Conservation (phyloP, 2,329 filamentous ascomycete genomes). For the Aspergillus sp. region DNA sequence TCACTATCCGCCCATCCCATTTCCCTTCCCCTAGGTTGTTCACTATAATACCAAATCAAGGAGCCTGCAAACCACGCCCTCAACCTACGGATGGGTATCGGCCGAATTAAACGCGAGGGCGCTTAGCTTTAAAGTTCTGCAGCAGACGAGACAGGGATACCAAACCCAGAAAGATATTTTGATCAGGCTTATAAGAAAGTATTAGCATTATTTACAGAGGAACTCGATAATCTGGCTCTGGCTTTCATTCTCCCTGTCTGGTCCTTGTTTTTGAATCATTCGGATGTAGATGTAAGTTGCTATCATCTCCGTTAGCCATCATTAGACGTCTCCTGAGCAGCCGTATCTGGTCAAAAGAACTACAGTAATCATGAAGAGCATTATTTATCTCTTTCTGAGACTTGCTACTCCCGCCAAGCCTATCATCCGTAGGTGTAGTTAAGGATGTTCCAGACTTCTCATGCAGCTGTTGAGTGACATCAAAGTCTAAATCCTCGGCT, state of each 20-base stretch:
- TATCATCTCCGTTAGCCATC: neutral
- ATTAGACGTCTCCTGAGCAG: neutral
- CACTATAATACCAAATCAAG: neutral
- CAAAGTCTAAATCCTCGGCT: neutral
- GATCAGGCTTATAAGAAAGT: neutral
- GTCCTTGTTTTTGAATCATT: neutral
- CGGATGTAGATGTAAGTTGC: neutral
- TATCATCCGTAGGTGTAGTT: neutral
- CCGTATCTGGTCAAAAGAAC: neutral
- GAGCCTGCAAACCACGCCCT: neutral
- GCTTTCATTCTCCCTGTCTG: neutral
- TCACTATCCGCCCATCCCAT: neutral
- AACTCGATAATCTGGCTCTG: neutral
- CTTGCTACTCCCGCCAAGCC: neutral
- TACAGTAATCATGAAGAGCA: neutral
- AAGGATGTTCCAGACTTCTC: neutral
- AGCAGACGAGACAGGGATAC: neutral
- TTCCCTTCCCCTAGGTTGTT: neutral
- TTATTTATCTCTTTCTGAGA: neutral
- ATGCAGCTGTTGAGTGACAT: neutral
- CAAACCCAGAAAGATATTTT: neutral
- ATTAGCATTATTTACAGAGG: neutral
- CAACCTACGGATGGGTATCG: neutral
- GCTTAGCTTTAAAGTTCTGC: neutral
- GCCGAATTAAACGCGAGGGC: neutral